Percentiles rank a stretch among this genome's conserved stretches.
These are phyloP conservation scores for Trichophaea hybrida DNA, from an alignment of 2,329 filamentous ascomycete genomes.

Conservation along the genomic window DNA sequence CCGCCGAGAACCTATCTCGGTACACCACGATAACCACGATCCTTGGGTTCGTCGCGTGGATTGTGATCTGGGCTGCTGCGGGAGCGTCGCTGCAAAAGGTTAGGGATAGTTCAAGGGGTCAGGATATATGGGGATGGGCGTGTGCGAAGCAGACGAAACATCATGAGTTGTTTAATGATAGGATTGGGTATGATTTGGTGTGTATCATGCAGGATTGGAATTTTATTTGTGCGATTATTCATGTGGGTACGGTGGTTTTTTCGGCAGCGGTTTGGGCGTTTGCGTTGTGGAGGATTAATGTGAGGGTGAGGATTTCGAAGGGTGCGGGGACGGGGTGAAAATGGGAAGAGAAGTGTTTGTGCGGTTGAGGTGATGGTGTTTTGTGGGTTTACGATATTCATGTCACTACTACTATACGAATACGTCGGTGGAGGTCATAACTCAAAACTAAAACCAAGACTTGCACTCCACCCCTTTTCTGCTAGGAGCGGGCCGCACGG, in stretches of 20 bases:
- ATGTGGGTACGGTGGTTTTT: not conserved
- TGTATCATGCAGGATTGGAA: constrained; percentile 2
- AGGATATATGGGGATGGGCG: constrained; percentile 1
- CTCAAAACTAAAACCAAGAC: no score
- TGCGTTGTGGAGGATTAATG: not conserved
- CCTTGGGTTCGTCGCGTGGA: not conserved
- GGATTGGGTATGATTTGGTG: not conserved
- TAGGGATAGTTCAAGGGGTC: not conserved
- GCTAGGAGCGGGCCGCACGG: no score
- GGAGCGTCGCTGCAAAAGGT: not conserved
- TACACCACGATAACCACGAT: not conserved
- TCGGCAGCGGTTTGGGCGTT: not conserved
- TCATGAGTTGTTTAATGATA: not conserved
- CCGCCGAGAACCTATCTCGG: not conserved
- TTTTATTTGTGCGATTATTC: not conserved
- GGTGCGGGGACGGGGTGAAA: not conserved
- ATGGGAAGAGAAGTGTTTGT: no score
- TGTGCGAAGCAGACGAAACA: not conserved
- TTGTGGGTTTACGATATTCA: no score
- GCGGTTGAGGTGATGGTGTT: no score
- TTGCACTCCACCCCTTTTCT: no score
- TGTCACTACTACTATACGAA: no score
- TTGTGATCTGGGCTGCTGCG: not conserved
- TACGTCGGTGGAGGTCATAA: no score
- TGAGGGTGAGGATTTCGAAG: not conserved